phyloP scores from a whole-genome alignment of 2,329 filamentous ascomycete genomes.

The Pseudogymnoascus sp. region DNA sequence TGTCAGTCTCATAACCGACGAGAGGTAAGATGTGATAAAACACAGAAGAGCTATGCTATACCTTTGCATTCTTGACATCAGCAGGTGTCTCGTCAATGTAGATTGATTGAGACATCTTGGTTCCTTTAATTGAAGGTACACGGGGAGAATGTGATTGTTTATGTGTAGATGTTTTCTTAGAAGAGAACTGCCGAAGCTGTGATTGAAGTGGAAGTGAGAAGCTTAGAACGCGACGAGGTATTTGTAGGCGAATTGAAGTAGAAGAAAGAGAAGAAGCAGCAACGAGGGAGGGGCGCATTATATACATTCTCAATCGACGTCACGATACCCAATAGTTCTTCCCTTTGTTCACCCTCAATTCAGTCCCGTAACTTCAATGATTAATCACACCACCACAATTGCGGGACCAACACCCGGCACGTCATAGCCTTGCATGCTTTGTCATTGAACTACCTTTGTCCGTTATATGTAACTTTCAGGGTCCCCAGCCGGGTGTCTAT shows the following conservation, averaged over 20 bases:
- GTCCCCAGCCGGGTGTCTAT: not conserved
- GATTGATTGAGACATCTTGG: conserved; percentile 32
- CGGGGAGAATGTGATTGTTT: not conserved
- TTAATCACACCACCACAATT: not conserved
- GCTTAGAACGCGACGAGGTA: not conserved
- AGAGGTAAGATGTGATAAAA: not conserved
- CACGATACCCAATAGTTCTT: conserved; percentile 4
- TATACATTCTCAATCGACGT: conserved; percentile 3
- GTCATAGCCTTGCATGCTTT: not conserved
- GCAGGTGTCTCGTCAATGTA: conserved; percentile 39
- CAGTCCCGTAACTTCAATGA: not conserved
- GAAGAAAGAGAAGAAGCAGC: not conserved
- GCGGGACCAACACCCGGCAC: not conserved
- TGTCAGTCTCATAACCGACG: not conserved
- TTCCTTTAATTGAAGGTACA: not conserved
- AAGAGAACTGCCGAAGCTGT: not conserved
- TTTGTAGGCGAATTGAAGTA: not conserved
- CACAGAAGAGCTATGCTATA: conserved; percentile 9
- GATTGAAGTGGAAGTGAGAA: not conserved
- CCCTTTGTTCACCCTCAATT: not conserved
- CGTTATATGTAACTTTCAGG: not conserved
- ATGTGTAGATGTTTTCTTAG: not conserved
- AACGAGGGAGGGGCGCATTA: not conserved
- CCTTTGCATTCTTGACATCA: conserved; percentile 39
- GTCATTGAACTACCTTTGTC: not conserved